Conservation (phyloP, 1,139 yeast genomes). For the Debaryomyces nepalensis region DNA sequence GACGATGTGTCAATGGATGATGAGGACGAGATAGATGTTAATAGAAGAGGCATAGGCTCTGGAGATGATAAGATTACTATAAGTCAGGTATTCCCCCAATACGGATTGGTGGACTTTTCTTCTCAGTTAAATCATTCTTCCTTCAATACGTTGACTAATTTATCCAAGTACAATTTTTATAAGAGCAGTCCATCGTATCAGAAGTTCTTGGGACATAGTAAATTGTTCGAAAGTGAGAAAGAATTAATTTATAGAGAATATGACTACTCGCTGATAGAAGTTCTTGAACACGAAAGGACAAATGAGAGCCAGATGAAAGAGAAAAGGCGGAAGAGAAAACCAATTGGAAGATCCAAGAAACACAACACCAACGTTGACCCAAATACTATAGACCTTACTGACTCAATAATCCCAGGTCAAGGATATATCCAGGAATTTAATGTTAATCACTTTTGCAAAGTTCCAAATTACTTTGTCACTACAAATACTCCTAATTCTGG, state of each 20-base stretch:
- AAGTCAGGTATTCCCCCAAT: constrained; percentile 48
- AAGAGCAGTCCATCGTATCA: constrained; percentile 25
- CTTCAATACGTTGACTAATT: constrained; percentile 40
- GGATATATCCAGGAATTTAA: constrained; percentile 52
- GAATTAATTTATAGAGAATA: constrained; percentile 36
- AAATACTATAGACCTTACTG: constrained; percentile 43
- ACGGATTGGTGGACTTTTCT: constrained; percentile 38
- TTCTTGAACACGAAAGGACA: constrained; percentile 21
- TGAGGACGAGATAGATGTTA: constrained; percentile 11
- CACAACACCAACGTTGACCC: constrained; percentile 43
- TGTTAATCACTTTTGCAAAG: constrained; percentile 46
- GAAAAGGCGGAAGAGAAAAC: constrained; percentile 27
- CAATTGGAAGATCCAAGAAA: constrained; percentile 38
- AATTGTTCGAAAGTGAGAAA: constrained; percentile 36
- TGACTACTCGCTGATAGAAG: constrained; percentile 28
- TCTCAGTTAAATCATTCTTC: constrained; percentile 39
- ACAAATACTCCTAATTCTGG: constrained; percentile 23
- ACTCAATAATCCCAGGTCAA: constrained; percentile 50
- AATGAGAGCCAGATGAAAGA: constrained; percentile 10
- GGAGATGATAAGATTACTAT: constrained; percentile 35
- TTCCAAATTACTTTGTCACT: constrained; percentile 48
- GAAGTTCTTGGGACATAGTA: constrained; percentile 33
- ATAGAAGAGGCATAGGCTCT: constrained; percentile 9
- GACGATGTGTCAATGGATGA: constrained; percentile 14
- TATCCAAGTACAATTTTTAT: constrained; percentile 44